Evolutionary conservation across 169 alveolate species (phyloP).

Genomic region (Plasmodium yoelii): DNA sequence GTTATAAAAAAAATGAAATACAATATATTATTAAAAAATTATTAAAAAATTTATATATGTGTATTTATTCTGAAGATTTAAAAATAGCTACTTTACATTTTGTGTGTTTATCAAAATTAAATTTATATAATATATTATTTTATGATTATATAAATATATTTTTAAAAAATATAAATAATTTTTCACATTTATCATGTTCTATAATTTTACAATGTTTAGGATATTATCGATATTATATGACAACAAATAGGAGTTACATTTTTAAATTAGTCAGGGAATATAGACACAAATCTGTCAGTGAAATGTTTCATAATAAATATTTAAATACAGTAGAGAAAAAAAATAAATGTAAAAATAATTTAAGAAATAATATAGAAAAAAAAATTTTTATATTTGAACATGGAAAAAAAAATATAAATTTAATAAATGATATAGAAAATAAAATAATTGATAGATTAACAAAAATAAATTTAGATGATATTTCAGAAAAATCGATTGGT

Average conservation of each 20-base stretch:
- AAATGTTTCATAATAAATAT: neutral
- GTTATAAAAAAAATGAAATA: conserved; percentile 9
- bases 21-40: conserved; percentile 2
- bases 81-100: conserved; percentile 43
- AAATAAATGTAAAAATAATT: neutral
- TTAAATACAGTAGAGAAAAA: neutral
- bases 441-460: conserved; percentile 24
- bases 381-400: neutral
- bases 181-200: conserved; percentile 22
- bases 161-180: conserved; percentile 10
- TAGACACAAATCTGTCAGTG: neutral
- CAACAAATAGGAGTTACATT: neutral
- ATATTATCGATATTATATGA: conserved; percentile 24
- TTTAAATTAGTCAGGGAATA: conserved; percentile 7
- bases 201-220: conserved; percentile 67
- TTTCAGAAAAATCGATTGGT: conserved; percentile 57
- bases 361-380: neutral
- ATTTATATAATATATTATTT: conserved; percentile 39
- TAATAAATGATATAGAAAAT: conserved; percentile 29
- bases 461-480: conserved; percentile 8
- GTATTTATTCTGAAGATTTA: conserved; percentile 8
- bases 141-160: conserved; percentile 23
- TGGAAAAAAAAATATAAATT: conserved; percentile 2
- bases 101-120: conserved; percentile 38
- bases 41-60: conserved; percentile 6